A percentile compares a stretch with the other conserved stretches of the same genome.
These are phyloP conservation scores for Trichosporon ovoides DNA, from an alignment of 1,284 basidiomycete genomes.

Conservation along the genomic window DNA sequence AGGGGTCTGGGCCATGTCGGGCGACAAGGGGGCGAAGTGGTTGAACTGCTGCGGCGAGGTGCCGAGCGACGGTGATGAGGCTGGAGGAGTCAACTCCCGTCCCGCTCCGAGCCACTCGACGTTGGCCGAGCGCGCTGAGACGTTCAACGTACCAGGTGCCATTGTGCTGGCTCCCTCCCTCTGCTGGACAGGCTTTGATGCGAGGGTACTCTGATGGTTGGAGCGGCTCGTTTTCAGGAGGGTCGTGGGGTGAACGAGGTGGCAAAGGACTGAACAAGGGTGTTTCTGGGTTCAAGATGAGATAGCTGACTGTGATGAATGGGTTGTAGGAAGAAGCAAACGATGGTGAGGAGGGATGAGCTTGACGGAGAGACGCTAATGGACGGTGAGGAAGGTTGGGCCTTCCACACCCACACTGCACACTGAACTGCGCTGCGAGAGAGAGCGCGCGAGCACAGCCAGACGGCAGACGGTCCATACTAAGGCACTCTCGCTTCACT, in stretches of 20 bases:
- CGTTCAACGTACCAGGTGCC: neutral
- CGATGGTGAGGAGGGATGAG: neutral
- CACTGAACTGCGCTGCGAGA: too few species aligned
- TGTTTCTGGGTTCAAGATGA: neutral
- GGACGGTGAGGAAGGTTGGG: neutral
- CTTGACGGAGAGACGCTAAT: neutral
- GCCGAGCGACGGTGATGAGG: slow-evolving; percentile 17
- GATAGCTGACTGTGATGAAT: neutral
- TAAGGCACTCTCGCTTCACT: too few species aligned
- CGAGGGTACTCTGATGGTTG: neutral
- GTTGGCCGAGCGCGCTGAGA: too few species aligned
- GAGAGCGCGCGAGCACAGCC: slow-evolving; percentile 1
- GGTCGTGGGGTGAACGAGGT: neutral
- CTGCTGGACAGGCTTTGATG: neutral
- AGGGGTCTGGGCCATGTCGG: slow-evolving; percentile 32
- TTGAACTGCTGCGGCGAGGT: slow-evolving; percentile 34
- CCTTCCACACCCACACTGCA: neutral
- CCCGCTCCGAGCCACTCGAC: too few species aligned
- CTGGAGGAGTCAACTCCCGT: neutral
- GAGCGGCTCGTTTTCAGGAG: neutral
- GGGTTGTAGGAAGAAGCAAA: neutral
- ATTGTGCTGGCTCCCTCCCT: slow-evolving; percentile 2
- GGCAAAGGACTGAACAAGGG: neutral
- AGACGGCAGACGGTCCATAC: neutral
- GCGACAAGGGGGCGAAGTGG: slow-evolving; percentile 42